These are phyloP conservation scores for Cryptococcus hybrid DNA, from an alignment of 1,284 basidiomycete species.

Conservation along the genomic window DNA sequence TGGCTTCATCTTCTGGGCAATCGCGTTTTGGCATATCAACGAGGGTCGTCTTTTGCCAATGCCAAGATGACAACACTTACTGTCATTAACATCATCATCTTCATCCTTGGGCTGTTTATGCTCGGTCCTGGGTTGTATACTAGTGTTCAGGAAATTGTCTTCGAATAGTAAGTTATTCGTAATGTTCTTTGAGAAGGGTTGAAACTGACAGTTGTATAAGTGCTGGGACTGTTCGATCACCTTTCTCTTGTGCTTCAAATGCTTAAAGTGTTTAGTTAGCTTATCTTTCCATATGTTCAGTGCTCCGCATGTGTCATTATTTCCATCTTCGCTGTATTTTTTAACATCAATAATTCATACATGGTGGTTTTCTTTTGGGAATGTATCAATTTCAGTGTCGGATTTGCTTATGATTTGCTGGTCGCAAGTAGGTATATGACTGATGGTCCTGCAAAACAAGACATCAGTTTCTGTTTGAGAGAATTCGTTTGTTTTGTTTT, in stretches of 20 bases:
- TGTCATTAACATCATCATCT: constrained; percentile 49
- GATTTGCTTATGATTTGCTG: too few species aligned
- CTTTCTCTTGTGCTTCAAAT: constrained; percentile 15
- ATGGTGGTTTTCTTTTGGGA: too few species aligned
- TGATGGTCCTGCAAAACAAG: too few species aligned
- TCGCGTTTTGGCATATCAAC: constrained; percentile 52
- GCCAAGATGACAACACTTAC: constrained; percentile 28
- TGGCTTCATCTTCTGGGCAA: constrained; percentile 53
- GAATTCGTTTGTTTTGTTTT: too few species aligned
- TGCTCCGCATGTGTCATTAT: too few species aligned
- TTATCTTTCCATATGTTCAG: too few species aligned
- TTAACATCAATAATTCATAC: too few species aligned
- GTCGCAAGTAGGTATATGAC: too few species aligned
- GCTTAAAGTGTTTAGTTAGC: not conserved
- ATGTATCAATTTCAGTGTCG: too few species aligned
- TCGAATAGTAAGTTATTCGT: constrained; percentile 32
- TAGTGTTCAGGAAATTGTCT: constrained; percentile 52
- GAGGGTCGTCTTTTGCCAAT: constrained; percentile 29
- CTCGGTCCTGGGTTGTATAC: constrained; percentile 54
- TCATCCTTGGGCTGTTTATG: constrained; percentile 50
- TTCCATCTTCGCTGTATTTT: too few species aligned
- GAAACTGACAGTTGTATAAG: constrained; percentile 2
- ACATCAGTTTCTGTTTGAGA: too few species aligned
- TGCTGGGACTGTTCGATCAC: constrained; percentile 9
- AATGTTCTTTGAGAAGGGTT: not conserved